These are phyloP conservation scores for Hypoxylon sp. DNA, from an alignment of 2,329 filamentous ascomycete genomes.

Conservation along the genomic window DNA sequence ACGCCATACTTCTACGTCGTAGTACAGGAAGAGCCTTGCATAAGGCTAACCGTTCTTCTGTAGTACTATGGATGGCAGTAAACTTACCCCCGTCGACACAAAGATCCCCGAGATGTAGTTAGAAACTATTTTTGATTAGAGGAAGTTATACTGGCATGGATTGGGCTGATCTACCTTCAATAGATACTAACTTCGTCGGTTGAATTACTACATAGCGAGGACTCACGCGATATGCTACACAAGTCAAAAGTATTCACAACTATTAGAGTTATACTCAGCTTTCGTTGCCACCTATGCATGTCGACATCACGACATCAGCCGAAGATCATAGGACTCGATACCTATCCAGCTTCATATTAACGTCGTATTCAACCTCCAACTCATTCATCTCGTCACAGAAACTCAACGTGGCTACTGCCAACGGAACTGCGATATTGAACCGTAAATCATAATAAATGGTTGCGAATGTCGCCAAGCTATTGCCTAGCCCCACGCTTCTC, in stretches of 20 bases:
- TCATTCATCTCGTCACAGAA: constrained; percentile 16
- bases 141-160: constrained; percentile 5
- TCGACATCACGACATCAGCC: constrained; percentile 23
- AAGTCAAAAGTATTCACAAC: neutral
- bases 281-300: constrained; percentile 35
- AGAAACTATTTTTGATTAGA: constrained; percentile 3
- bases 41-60: constrained; percentile 25
- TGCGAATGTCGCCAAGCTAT: constrained; percentile 17
- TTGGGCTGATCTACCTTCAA: constrained; percentile 1
- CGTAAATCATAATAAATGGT: constrained; percentile 16
- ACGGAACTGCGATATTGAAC: constrained; percentile 13
- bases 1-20: constrained; percentile 26
- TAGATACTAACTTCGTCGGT: constrained; percentile 7
- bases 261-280: neutral
- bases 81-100: constrained; percentile 27
- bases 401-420: constrained; percentile 10
- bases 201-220: neutral
- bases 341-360: constrained; percentile 16
- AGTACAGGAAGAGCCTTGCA: constrained; percentile 31
- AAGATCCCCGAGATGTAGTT: neutral
- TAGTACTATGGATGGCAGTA: constrained; percentile 22
- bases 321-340: constrained; percentile 25
- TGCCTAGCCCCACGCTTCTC: constrained; percentile 28
- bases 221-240: constrained; percentile 3
- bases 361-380: constrained; percentile 31